Evolutionary conservation across 2,329 filamentous ascomycete species (phyloP).

Genomic region (Pseudocercospora macadamiae): DNA sequence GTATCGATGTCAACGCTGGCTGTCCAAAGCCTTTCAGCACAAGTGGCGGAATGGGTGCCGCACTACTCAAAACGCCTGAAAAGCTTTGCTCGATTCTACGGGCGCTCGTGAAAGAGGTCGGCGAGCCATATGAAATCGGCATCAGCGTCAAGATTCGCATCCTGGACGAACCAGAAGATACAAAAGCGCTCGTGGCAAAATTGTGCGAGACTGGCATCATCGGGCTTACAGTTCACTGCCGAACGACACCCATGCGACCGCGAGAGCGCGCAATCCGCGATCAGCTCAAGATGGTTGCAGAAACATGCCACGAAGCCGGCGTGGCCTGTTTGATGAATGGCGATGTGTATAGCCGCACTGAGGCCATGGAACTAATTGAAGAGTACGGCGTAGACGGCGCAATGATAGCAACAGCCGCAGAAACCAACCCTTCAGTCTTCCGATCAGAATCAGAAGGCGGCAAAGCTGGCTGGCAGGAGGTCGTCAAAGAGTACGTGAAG

Average conservation of each 20-base stretch:
- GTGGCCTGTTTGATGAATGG: constrained; percentile 97
- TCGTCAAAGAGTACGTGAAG: constrained; percentile 75
- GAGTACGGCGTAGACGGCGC: constrained; percentile 89
- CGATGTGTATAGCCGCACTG: constrained; percentile 75
- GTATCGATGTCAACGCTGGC: constrained; percentile 97
- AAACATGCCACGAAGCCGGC: constrained; percentile 78
- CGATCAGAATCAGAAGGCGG: constrained; percentile 70
- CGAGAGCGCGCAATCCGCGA: constrained; percentile 79
- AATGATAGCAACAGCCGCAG: constrained; percentile 95
- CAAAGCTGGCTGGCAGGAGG: constrained; percentile 71
- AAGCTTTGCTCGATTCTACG: constrained; percentile 80
- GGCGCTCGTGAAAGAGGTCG: constrained; percentile 77
- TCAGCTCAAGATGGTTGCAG: constrained; percentile 81
- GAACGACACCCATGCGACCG: constrained; percentile 93
- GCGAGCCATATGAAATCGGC: constrained; percentile 78
- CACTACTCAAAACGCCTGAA: constrained; percentile 82
- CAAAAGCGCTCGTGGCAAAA: constrained; percentile 73
- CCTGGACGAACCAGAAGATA: constrained; percentile 74
- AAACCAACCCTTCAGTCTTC: constrained; percentile 90
- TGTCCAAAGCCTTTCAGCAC: constrained; percentile 98
- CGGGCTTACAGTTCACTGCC: constrained; percentile 90
- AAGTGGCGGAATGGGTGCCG: constrained; percentile 91
- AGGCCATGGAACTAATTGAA: constrained; percentile 70
- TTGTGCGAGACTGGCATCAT: constrained; percentile 89
- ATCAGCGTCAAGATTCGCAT: constrained; percentile 97